These are phyloP conservation scores for Diplodia intermedia DNA, from an alignment of 2,329 filamentous ascomycete genomes.

Conservation along the genomic window DNA sequence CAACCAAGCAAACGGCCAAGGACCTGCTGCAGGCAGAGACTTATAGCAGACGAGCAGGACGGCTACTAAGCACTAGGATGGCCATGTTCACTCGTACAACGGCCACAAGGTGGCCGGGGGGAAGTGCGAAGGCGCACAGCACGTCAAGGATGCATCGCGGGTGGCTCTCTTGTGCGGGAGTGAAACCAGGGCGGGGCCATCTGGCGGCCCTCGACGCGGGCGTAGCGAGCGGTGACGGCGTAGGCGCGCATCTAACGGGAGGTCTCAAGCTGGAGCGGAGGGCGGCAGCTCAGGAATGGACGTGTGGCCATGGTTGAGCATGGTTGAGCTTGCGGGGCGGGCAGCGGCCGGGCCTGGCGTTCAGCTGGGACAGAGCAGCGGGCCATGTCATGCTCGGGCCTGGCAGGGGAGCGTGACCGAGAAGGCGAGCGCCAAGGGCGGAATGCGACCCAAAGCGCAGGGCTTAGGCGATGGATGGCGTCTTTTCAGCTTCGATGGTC, in stretches of 20 bases:
- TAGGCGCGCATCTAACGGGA: background rate
- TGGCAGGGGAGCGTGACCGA: constrained; percentile 22
- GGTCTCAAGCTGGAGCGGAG: constrained; percentile 17
- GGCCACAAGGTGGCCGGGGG: constrained; percentile 17
- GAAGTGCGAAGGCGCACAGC: constrained; percentile 21
- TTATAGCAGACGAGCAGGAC: constrained; percentile 18
- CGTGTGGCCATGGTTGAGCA: constrained; percentile 7
- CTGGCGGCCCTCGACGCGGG: background rate
- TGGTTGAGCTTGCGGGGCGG: constrained; percentile 27
- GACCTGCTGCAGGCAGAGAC: constrained; percentile 9
- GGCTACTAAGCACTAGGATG: constrained; percentile 26
- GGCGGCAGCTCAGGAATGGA: constrained; percentile 22
- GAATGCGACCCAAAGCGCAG: constrained; percentile 19
- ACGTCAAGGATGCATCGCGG: constrained; percentile 17
- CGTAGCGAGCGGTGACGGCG: constrained; percentile 21
- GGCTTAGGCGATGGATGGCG: constrained; percentile 26
- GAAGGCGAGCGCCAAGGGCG: constrained; percentile 7
- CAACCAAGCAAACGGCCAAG: constrained; percentile 14
- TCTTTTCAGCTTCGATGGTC: constrained; percentile 29
- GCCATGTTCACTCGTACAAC: constrained; percentile 24
- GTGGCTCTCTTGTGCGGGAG: constrained; percentile 20
- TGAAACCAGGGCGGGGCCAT: constrained; percentile 25
- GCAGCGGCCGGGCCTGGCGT: constrained; percentile 17
- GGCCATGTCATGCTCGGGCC: constrained; percentile 22
- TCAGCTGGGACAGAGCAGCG: constrained; percentile 22